Evolutionary conservation across 2,329 filamentous ascomycete species (phyloP), one percentile per base, ranked within the genome.

Genomic region (Kalaharituber pfeilii): DNA sequence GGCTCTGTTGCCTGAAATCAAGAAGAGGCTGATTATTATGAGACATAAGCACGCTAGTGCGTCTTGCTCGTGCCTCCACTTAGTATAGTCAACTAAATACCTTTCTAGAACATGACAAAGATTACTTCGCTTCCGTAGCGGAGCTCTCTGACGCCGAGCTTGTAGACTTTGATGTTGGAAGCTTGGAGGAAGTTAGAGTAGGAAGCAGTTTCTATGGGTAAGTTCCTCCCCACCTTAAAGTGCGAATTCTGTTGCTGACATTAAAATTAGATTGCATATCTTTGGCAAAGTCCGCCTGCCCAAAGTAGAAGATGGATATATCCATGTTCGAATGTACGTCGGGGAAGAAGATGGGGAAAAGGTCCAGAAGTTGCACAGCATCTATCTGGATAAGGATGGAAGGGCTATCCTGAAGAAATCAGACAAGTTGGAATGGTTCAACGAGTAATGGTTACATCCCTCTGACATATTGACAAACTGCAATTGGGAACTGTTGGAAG

Each of bases 81-180:
- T 36, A 36, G n/a, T 13, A 2, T 47, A 2, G 24, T 18, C 22
- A 47, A 47, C 4, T 47, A 25, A 25, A n/a, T 4, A 11, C 2
- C 15, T 4, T 22, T 47, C 11, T 47, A 47, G 42, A 65, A 54
- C 66, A 69, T 54, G 66, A 68, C 50, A 65, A 66, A 6, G 65
- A 66, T 47, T 69, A 69, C 58, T 69, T 69, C 55, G 57, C 59
- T 36, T 60, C 62, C 5, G 66, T 68, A 51, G 70, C 70, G 47
- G 53, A 62, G 20, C 65, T 75, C 9, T 66, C 69, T 22, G 68
- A 71, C 50, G 62, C 65, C 9, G 65, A 68, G 0, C 62, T 63
- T 25, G 61, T 60, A 29, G 63, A 59, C 6, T 65, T 72, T 26
- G 66, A 64, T 44, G 47, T 51, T 6, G 42, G 39, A 20, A 56